Conservation (phyloP, 2,329 filamentous ascomycete genomes). For the Ophiocordyceps sinensis region DNA sequence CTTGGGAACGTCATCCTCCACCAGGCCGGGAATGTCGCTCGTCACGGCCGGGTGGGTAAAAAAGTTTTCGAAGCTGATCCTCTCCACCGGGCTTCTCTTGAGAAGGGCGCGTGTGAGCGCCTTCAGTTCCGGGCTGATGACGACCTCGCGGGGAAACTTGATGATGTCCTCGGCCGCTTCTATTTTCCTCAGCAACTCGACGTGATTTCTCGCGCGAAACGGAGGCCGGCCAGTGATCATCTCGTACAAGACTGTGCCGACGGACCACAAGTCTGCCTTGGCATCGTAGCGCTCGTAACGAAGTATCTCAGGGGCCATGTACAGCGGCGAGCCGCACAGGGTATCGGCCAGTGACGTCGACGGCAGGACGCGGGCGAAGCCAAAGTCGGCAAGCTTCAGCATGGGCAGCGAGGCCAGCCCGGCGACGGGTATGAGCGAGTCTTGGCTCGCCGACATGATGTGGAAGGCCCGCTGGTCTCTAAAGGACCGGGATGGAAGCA, state of each 20-base stretch:
- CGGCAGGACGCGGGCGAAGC: slow-evolving; percentile 87
- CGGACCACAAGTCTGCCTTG: slow-evolving; percentile 94
- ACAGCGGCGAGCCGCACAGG: slow-evolving; percentile 87
- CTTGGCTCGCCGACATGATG: slow-evolving; percentile 61
- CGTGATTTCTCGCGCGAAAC: slow-evolving; percentile 85
- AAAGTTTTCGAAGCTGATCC: slow-evolving; percentile 75
- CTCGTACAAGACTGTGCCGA: slow-evolving; percentile 88
- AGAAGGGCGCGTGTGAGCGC: slow-evolving; percentile 64
- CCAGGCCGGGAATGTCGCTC: slow-evolving; percentile 63
- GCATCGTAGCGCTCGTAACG: slow-evolving; percentile 96
- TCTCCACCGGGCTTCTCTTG: slow-evolving; percentile 73
- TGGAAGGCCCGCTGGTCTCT: slow-evolving; percentile 38
- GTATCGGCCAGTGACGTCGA: slow-evolving; percentile 89
- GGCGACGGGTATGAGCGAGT: slow-evolving; percentile 66
- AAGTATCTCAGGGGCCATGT: slow-evolving; percentile 97
- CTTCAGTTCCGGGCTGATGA: slow-evolving; percentile 65
- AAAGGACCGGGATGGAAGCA: slow-evolving; percentile 70
- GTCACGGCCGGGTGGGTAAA: slow-evolving; percentile 63
- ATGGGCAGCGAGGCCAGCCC: slow-evolving; percentile 80
- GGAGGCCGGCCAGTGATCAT: slow-evolving; percentile 87
- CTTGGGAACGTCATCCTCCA: slow-evolving; percentile 56
- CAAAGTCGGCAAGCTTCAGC: slow-evolving; percentile 96
- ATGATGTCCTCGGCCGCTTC: slow-evolving; percentile 79
- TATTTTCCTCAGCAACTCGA: slow-evolving; percentile 84
- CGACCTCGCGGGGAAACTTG: slow-evolving; percentile 60